Evolutionary conservation across 108 stramenopile genomes (phyloP), one percentile per base, ranked within the genome.

Genomic region (Heterococcus sp.): DNA sequence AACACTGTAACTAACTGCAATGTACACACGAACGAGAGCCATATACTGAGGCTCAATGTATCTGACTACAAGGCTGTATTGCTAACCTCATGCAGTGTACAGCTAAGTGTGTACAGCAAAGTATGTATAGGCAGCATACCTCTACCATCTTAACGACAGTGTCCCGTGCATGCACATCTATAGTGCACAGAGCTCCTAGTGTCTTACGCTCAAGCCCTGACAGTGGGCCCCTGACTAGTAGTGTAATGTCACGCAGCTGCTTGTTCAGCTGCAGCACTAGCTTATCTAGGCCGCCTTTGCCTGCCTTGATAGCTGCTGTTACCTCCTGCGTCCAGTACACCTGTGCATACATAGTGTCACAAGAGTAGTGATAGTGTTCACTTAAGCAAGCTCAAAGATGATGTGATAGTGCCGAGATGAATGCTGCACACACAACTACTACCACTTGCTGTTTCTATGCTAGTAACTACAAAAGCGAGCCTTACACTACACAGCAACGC

Each of bases 151-250:
- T 81, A 0, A 38, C 58, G 14, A 87, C 82, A 8, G 88, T 87
- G 70, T 91, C 91, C n/a, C 90, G 38, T 14, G 89, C 89, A 82
- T 91, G 91, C 11, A 91, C 88, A 66, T 89, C 88, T 29, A 90
- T 89, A 32, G 88, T 88, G 58, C 88, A 87, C 32, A 91, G 86
- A 26, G 90, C 90, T n/a, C 89, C 86, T 2, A 91, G 88, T 4
- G 91, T 91, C 33, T 82, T 87, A 1, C 91, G 76, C 71, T 90
- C 75, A 0, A 90, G 84, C 37, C 88, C 89, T 30, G 76, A 82
- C 8, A 91, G 85, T 2, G 87, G 83, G 3, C 90, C 90, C 21
- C 90, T 88, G 3, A 91, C 90, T 34, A 88, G 65, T n/a, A 86
- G 76, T 11, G 90, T 88, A 32, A 91, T 88, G 71, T 84, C 89